These are phyloP conservation scores for Didymella glomerata DNA, from an alignment of 2,329 filamentous ascomycete species.

Conservation along the genomic window DNA sequence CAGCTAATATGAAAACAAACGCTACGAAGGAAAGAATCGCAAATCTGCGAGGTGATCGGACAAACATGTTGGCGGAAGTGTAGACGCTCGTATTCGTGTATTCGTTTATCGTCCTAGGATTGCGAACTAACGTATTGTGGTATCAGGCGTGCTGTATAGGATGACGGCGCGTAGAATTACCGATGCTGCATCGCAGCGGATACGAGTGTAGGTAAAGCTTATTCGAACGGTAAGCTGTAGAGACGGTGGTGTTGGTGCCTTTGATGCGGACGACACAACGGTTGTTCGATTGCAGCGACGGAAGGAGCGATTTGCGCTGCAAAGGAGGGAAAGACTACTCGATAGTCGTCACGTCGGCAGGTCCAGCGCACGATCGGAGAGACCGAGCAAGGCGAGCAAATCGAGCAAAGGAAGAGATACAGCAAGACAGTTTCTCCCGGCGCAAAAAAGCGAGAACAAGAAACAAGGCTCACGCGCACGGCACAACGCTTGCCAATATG, in stretches of 20 bases:
- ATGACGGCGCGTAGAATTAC: constrained; percentile 27
- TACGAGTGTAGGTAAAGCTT: constrained; percentile 16
- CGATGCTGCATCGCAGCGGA: constrained; percentile 32
- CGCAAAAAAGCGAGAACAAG: too few species aligned
- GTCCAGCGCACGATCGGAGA: constrained; percentile 6
- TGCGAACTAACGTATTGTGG: constrained; percentile 29
- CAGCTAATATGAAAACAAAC: constrained; percentile 44
- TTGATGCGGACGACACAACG: constrained; percentile 10
- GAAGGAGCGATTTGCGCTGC: constrained; percentile 8
- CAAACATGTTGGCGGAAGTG: constrained; percentile 38
- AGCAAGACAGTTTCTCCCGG: constrained; percentile 15
- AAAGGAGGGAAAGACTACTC: constrained; percentile 12
- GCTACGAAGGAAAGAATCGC: constrained; percentile 47
- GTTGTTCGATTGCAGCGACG: constrained; percentile 11
- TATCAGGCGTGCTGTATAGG: constrained; percentile 23
- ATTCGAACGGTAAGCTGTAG: constrained; percentile 12
- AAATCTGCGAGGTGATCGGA: constrained; percentile 51
- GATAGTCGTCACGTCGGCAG: constrained; percentile 12
- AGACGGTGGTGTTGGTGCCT: constrained; percentile 14
- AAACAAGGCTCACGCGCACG: constrained; percentile 13
- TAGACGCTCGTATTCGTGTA: constrained; percentile 34
- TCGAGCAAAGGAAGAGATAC: background rate
- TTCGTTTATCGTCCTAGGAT: constrained; percentile 21
- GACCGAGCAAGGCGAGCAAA: constrained; percentile 1
- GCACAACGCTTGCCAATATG: constrained; percentile 5